A percentile compares a stretch with the other conserved stretches of the same genome.
Conservation (phyloP, 768 basidiomycete species). For the Macrolepiota albuminosa region DNA sequence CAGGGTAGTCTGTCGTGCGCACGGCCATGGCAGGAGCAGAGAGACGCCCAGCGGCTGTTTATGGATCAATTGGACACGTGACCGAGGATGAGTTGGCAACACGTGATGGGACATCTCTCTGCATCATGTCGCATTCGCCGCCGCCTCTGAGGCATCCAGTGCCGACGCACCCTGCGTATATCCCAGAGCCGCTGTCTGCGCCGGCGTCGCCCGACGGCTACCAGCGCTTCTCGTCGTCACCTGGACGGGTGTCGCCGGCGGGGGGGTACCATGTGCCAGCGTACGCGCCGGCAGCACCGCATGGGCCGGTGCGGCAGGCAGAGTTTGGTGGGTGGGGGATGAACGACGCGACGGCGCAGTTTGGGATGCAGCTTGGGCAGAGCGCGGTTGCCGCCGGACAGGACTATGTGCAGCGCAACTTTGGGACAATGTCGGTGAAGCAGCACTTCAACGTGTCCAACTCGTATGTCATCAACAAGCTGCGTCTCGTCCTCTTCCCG, state of each 20-base stretch:
- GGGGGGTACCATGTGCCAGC: constrained; percentile 37
- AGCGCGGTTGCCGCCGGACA: constrained; percentile 91
- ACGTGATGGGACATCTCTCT: background rate
- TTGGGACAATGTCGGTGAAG: constrained; percentile 14
- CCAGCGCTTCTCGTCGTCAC: constrained; percentile 66
- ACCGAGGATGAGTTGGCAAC: background rate
- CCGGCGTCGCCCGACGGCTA: constrained; percentile 72
- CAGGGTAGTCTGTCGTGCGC: background rate
- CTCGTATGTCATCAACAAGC: constrained; percentile 88
- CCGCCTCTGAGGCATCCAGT: constrained; percentile 86
- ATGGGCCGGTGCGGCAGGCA: constrained; percentile 22
- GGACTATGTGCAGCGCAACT: constrained; percentile 91
- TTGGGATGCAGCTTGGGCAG: constrained; percentile 93
- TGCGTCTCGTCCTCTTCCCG: constrained; percentile 87
- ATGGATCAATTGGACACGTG: background rate
- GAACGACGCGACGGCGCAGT: constrained; percentile 90
- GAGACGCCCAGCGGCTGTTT: background rate
- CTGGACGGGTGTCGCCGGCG: constrained; percentile 34
- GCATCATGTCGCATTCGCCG: constrained; percentile 42
- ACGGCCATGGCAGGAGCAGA: background rate
- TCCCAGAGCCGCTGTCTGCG: constrained; percentile 78
- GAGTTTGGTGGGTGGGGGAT: constrained; percentile 79
- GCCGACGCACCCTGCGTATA: constrained; percentile 82
- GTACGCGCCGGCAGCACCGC: constrained; percentile 29
- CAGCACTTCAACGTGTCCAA: constrained; percentile 87